Conservation (phyloP, 2,329 filamentous ascomycete genomes). For the Ophiostoma himal-ulmi region DNA sequence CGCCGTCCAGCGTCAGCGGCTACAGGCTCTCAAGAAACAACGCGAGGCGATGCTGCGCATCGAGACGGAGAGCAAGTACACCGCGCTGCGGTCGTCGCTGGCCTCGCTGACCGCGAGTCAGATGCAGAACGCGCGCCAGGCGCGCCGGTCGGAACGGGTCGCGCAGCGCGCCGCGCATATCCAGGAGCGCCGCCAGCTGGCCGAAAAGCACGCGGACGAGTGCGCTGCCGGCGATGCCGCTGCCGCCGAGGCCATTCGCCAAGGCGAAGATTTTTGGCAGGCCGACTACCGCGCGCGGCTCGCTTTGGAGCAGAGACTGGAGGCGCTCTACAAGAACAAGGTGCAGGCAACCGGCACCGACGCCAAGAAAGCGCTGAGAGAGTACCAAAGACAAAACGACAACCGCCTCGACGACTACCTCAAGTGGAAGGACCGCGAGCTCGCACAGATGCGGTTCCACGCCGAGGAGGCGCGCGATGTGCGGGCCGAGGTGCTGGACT, state of each 20-base stretch:
- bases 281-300: conserved; percentile 40
- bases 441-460: conserved; percentile 34
- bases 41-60: conserved; percentile 37
- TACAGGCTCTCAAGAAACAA: conserved; percentile 37
- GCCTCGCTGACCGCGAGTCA: conserved; percentile 18
- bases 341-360: conserved; percentile 16
- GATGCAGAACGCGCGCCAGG: conserved; percentile 31
- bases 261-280: conserved; percentile 35
- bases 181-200: conserved; percentile 20
- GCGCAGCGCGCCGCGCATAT: conserved; percentile 25
- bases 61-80: conserved; percentile 19
- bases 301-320: conserved; percentile 39
- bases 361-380: conserved; percentile 25
- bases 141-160: conserved; percentile 36
- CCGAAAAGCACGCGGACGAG: conserved; percentile 32
- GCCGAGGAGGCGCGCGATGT: conserved; percentile 39
- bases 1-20: conserved; percentile 36
- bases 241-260: conserved; percentile 31
- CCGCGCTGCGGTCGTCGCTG: conserved; percentile 10
- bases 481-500: conserved; percentile 41
- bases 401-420: conserved; percentile 32
- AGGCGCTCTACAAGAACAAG: conserved; percentile 39
- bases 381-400: conserved; percentile 40
- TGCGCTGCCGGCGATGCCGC: conserved; percentile 34
- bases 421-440: conserved; percentile 40